Evolutionary conservation across 352 stramenopile species (phyloP), one percentile per base, ranked within the genome.

Genomic region (Phytopythium montanum): DNA sequence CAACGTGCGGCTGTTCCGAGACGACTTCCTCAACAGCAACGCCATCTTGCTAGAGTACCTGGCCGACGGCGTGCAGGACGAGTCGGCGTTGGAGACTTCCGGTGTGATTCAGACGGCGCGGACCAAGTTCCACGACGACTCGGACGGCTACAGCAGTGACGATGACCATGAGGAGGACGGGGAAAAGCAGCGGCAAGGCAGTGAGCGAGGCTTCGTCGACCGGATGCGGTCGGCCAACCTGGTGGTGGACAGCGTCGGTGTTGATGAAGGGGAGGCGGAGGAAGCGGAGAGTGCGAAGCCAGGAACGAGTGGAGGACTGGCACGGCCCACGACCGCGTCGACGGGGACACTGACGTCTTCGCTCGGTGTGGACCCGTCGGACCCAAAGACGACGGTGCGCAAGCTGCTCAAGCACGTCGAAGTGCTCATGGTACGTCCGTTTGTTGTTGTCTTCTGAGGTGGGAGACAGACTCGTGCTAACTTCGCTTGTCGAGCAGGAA

Each of bases 401-500:
- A 92, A 92, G 55, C 54, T 94, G 23, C 75, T 94, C 38, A 91
- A 92, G 49, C 85, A 92, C 62, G 92, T 94, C 41, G 82, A 94
- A 66, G 59, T 87, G 21, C 66, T 94, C 7, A 83, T 86, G 69
- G 81, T 89, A 63, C 56, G 72, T 44, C 13, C 9, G 26, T 12
- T 38, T 6, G 26, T 12, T 38, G 33, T 16, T 8, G 33, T 38
- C 33, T 8, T 38, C 14, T 12, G 6, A 38, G 33, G 9, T 38
- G 33, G 33, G 33, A 38, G 33, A 38, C 25, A 38, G 33, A 38
- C 25, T 41, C n/a, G 52, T 16, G 19, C 23, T 51, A 9, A 5
- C 23, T 23, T 23, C 5, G 14, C 38, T n/a, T 39, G 28, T 36
- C 9, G 29, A 21, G 31, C 14, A 87, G 76, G 76, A 90, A 70